These are phyloP conservation scores for Mortierella sp. DNA, from an alignment of 371 early-diverging fungal genomes.

Conservation along the genomic window DNA sequence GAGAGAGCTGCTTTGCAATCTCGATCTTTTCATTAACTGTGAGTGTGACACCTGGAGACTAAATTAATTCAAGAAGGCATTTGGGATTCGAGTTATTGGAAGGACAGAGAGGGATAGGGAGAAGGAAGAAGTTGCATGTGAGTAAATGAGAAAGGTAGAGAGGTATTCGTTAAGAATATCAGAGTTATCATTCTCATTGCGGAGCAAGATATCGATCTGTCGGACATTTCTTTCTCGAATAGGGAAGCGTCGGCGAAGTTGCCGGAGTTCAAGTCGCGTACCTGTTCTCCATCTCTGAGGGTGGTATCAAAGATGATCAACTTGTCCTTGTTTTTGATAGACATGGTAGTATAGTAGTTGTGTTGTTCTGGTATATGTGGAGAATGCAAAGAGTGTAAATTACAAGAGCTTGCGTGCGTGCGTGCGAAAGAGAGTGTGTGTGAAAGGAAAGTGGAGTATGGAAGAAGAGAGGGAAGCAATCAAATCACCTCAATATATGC, in stretches of 20 bases:
- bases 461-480: background rate
- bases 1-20: conserved; percentile 91
- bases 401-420: background rate
- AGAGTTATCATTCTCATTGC: too few relatives aligned
- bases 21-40: conserved; percentile 93
- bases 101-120: background rate
- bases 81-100: background rate
- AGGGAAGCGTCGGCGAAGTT: background rate
- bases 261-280: conserved; percentile 37
- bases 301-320: conserved; percentile 95
- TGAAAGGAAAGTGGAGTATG: background rate
- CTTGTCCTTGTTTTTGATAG: conserved; percentile 71
- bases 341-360: conserved; percentile 15
- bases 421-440: background rate
- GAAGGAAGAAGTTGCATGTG: background rate
- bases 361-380: conserved; percentile 18
- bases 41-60: conserved; percentile 97
- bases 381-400: background rate
- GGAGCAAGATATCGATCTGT: background rate
- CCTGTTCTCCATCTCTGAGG: conserved; percentile 97
- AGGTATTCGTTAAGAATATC: background rate
- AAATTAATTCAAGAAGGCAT: conserved; percentile 1
- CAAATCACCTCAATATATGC: too few relatives aligned
- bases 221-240: conserved; percentile 22
- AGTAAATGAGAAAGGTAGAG: background rate